Base-by-base conservation (phyloP, 2,329 filamentous ascomycete genomes). In the Aspergillus floridensis region DNA sequence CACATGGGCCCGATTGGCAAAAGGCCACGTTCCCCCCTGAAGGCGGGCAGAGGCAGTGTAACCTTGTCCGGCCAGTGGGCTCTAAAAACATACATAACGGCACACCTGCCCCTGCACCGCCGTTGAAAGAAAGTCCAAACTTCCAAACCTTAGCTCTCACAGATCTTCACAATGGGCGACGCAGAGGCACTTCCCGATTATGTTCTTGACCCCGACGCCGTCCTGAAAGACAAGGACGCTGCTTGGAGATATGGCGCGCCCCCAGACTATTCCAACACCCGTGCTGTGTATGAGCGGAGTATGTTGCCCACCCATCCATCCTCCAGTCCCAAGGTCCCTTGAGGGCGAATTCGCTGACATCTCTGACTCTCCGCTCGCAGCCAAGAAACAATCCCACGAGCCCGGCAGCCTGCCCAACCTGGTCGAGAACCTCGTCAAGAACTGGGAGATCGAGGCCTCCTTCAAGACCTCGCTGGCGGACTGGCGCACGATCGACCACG, bases 361-460 rank as follows among this genome's bases (percentile, higher is more conserved):
- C 22, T 5, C 22, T 50, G 24, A 57, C 44, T 35, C 32, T 35
- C 47, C 51, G 50, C 29, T 24, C 11, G 5, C 67, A 89, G 86
- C 83, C 56, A 88, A 86, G 72, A 78, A 75, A 38, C 80, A 77
- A 72, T 80, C 74, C 66, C 87, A 89, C 71, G 73, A 75, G 49
- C 77, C 84, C 3, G 80, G 79, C 38, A 86, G 82, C 58, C 81
- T 89, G 2, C 81, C 84, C 14, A 75, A 81, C 52, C 80, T 89
- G 4, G 86, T 89, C 44, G 83, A 89, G 71, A 89, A 89, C 68
- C 81, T 89, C 1, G 86, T 89, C 69, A 89, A 89, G 77, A 89
- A 89, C 71, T 89, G 87, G 87, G 87, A 89, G 72, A 83, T 89
- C 54, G 87, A 89, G 72, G 87, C 87, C 0, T 88, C 85, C 0